Conservation (phyloP, 2,329 filamentous ascomycete genomes). For the Diaporthe destruens region DNA sequence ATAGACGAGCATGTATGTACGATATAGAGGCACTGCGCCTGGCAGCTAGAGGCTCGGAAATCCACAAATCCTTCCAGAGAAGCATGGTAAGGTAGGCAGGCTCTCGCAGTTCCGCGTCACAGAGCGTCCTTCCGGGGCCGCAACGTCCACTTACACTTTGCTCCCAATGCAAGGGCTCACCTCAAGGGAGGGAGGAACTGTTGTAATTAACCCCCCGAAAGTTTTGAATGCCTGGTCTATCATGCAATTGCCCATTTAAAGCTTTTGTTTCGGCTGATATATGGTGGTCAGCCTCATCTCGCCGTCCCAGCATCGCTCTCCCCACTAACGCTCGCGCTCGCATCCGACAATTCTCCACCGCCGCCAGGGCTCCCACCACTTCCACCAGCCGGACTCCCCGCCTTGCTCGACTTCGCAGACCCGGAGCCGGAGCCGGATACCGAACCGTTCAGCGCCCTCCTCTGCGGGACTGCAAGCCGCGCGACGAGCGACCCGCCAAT, state of each 20-base stretch:
- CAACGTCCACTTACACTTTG: no score
- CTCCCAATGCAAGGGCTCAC: no score
- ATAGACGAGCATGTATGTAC: background rate
- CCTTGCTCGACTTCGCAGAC: conserved; percentile 34
- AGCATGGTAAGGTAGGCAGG: background rate
- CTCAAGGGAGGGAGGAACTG: no score
- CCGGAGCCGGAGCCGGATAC: conserved; percentile 25
- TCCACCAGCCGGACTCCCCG: conserved; percentile 27
- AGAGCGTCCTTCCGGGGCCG: background rate
- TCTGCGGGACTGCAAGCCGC: conserved; percentile 48
- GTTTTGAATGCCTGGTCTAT: background rate
- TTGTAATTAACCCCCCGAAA: background rate
- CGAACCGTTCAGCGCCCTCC: conserved; percentile 38
- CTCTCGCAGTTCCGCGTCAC: background rate
- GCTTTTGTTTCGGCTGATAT: background rate
- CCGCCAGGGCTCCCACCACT: background rate
- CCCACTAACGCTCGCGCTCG: conserved; percentile 30
- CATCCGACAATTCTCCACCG: conserved; percentile 11
- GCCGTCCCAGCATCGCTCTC: conserved; percentile 34
- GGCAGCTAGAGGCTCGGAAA: background rate
- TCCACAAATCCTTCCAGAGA: background rate
- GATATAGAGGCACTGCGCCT: background rate
- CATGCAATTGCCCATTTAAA: conserved; percentile 20
- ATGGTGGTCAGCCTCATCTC: conserved; percentile 8
- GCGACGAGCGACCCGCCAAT: conserved; percentile 49